A percentile compares a stretch with the other conserved stretches of the same genome.
phyloP scores from a whole-genome alignment of 1,139 yeast genomes.

The Pichia sp. region DNA sequence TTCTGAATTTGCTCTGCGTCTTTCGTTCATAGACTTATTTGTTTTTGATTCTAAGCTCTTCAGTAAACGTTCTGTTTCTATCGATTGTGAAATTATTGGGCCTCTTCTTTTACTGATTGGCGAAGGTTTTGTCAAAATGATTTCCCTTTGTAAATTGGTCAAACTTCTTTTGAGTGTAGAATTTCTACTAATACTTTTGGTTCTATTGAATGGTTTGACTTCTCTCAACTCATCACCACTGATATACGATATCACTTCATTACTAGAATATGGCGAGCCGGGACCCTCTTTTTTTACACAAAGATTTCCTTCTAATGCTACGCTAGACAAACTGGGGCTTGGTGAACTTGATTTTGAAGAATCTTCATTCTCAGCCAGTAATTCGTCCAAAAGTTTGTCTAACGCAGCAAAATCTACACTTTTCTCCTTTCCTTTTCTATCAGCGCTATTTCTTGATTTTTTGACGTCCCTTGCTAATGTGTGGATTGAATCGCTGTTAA shows the following conservation, averaged over 20 bases:
- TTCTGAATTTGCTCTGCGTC: too few species aligned
- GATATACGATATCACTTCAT: background rate
- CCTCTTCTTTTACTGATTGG: too few species aligned
- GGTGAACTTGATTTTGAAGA: background rate
- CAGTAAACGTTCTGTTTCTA: background rate
- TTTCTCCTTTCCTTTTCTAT: background rate
- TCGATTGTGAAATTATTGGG: background rate
- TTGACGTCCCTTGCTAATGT: constrained; percentile 6
- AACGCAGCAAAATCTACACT: constrained; percentile 9
- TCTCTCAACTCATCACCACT: background rate
- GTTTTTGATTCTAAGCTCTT: background rate
- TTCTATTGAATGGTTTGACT: constrained; percentile 3
- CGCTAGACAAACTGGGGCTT: too few species aligned
- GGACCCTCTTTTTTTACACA: too few species aligned
- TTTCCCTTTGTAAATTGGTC: background rate
- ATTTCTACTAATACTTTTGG: background rate
- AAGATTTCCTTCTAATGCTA: too few species aligned
- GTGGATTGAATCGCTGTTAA: background rate
- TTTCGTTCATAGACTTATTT: too few species aligned
- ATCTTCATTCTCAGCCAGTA: background rate
- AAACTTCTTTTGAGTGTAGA: constrained; percentile 4
- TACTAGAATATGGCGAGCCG: background rate
- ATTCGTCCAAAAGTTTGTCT: constrained; percentile 6
- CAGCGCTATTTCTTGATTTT: background rate
- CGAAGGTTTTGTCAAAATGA: background rate